Percentiles rank a stretch among this genome's conserved stretches.
phyloP scores from a whole-genome alignment of 2,329 filamentous ascomycete species.

The Pseudogymnoascus sp. region DNA sequence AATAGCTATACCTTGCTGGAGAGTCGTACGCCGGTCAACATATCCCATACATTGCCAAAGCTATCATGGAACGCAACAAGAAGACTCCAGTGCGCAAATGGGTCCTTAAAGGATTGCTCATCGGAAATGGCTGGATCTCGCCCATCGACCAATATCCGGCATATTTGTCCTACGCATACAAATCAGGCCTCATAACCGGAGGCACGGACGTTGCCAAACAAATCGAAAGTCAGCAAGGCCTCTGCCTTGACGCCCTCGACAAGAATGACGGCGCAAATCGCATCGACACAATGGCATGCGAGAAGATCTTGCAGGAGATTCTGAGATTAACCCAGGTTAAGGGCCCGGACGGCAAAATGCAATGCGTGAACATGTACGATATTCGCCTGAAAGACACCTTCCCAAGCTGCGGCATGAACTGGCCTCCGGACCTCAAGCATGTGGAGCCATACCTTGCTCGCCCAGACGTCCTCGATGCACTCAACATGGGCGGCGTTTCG shows the following conservation, averaged over 20 bases:
- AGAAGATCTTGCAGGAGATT: constrained; percentile 65
- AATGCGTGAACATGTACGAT: constrained; percentile 95
- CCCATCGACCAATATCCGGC: constrained; percentile 82
- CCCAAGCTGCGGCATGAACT: constrained; percentile 91
- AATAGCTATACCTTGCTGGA: constrained; percentile 81
- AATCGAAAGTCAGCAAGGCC: constrained; percentile 59
- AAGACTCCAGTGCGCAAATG: constrained; percentile 46
- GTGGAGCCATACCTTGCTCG: constrained; percentile 80
- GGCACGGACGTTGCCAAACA: constrained; percentile 54
- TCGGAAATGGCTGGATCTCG: constrained; percentile 97
- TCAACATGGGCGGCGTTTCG: constrained; percentile 77
- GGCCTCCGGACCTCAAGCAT: constrained; percentile 75
- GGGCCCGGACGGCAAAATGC: constrained; percentile 38
- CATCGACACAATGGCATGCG: constrained; percentile 65
- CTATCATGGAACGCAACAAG: constrained; percentile 81
- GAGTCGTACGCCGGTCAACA: constrained; percentile 96
- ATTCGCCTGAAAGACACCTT: constrained; percentile 72
- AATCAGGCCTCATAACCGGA: constrained; percentile 61
- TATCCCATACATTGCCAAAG: constrained; percentile 92
- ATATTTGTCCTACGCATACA: constrained; percentile 74
- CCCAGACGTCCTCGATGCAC: constrained; percentile 65
- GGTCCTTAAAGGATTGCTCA: constrained; percentile 77
- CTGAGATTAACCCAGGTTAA: constrained; percentile 54
- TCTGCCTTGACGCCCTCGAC: constrained; percentile 56
- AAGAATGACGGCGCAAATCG: constrained; percentile 48